These are phyloP conservation scores for Glarea lozoyensis DNA, from an alignment of 495 filamentous ascomycete genomes.

Conservation along the genomic window DNA sequence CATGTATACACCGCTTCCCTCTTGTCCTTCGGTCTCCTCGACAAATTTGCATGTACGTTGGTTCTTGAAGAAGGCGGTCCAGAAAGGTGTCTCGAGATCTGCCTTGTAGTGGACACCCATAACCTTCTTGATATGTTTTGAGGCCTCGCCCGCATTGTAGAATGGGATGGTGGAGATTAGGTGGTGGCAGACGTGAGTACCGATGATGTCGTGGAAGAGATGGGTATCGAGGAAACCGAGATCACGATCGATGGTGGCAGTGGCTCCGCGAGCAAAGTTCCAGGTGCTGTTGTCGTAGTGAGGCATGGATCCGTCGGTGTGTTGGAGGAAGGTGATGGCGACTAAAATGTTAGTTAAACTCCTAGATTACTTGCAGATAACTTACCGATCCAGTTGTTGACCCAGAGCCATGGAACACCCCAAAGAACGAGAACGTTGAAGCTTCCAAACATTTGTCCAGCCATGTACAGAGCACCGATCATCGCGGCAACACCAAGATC, in stretches of 20 bases:
- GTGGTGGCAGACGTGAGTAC: slow-evolving; percentile 65
- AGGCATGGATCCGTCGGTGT: slow-evolving; percentile 57
- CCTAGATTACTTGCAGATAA: neutral
- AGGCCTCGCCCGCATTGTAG: slow-evolving; percentile 63
- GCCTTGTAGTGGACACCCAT: slow-evolving; percentile 56
- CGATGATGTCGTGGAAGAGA: slow-evolving; percentile 65
- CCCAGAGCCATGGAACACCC: slow-evolving; percentile 48
- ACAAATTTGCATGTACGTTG: slow-evolving; percentile 46
- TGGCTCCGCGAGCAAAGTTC: slow-evolving; percentile 60
- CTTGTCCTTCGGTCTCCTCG: slow-evolving; percentile 31
- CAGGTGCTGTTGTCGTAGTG: slow-evolving; percentile 54
- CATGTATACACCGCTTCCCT: slow-evolving; percentile 41
- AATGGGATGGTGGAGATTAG: slow-evolving; percentile 59
- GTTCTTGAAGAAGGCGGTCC: slow-evolving; percentile 36
- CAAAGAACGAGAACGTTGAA: slow-evolving; percentile 43
- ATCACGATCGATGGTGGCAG: slow-evolving; percentile 60
- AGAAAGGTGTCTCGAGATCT: slow-evolving; percentile 36
- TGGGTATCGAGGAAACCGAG: slow-evolving; percentile 62
- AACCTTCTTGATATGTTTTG: slow-evolving; percentile 53
- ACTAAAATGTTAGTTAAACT: slow-evolving; percentile 25
- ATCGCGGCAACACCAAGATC: slow-evolving; percentile 48
- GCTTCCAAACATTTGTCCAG: slow-evolving; percentile 35
- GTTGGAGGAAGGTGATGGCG: slow-evolving; percentile 61
- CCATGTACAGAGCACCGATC: slow-evolving; percentile 33
- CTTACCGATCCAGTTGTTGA: slow-evolving; percentile 52